Evolutionary conservation across 148 eudicot species (phyloP).

Genomic region (Selenicereus undatus): DNA sequence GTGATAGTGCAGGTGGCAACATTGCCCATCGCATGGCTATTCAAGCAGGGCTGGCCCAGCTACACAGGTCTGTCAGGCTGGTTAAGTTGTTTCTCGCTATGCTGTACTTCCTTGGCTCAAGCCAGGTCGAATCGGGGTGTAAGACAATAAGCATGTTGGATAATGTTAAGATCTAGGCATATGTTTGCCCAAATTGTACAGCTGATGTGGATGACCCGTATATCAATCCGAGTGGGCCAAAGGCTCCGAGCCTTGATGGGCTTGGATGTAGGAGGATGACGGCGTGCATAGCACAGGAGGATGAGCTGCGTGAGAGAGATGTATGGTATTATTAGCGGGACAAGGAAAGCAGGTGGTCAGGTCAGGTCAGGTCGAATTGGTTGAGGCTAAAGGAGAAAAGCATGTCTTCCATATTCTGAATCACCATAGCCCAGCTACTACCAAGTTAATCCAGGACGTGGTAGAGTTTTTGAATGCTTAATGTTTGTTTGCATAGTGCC

Average conservation of each 20-base stretch:
- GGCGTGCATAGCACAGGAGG: no score
- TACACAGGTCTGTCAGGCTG: conserved; percentile 18
- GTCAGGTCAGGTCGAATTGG: no score
- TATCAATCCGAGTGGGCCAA: conserved; percentile 39
- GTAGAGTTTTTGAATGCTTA: no score
- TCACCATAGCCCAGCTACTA: no score
- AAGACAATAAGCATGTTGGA: conserved; percentile 10
- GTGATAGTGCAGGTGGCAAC: no score
- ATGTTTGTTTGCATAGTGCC: no score
- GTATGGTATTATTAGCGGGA: no score
- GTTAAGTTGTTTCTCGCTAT: conserved; percentile 39
- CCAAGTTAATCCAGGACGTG: no score
- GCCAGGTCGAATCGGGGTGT: conserved; percentile 25
- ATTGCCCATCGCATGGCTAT: conserved; percentile 37
- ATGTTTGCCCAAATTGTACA: conserved; percentile 29
- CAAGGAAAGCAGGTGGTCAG: no score
- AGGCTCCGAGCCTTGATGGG: conserved; percentile 26
- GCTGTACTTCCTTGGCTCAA: conserved; percentile 47
- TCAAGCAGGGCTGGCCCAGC: conserved; percentile 31
- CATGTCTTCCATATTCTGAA: no score
- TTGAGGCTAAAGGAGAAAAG: no score
- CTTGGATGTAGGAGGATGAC: conserved; percentile 35
- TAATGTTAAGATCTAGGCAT: conserved; percentile 37
- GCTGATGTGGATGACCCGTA: conserved; percentile 36
- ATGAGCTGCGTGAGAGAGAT: no score